A percentile compares a stretch with the other conserved stretches of the same genome.
These are phyloP conservation scores for Xerocomus nothofagi DNA, from an alignment of 1,284 basidiomycete genomes.

Conservation along the genomic window DNA sequence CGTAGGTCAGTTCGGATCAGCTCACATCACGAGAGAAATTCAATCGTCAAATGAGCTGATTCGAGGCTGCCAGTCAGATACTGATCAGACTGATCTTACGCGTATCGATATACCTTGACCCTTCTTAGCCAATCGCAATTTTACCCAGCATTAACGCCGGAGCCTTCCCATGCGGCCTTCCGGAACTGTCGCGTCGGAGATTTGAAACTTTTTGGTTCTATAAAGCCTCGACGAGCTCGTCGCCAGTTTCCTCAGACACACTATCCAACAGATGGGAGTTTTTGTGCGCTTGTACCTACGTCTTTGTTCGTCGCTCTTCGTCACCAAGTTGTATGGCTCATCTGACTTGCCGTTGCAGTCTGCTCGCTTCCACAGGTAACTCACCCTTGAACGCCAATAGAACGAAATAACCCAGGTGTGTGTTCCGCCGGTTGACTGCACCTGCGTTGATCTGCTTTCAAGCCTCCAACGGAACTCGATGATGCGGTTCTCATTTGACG, in stretches of 20 bases:
- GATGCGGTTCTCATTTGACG: constrained; percentile 25
- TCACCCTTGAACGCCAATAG: constrained; percentile 29
- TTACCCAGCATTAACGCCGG: constrained; percentile 10
- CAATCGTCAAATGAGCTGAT: too few relatives aligned
- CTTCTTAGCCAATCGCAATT: constrained; percentile 27
- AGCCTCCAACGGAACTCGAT: constrained; percentile 14
- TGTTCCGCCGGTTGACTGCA: background rate
- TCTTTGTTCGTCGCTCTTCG: constrained; percentile 24
- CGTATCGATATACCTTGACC: constrained; percentile 10
- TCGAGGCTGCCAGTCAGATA: too few relatives aligned
- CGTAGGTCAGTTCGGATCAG: too few relatives aligned
- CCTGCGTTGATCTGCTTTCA: constrained; percentile 14
- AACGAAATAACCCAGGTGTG: constrained; percentile 21
- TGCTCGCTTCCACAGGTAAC: constrained; percentile 33
- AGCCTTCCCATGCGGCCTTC: constrained; percentile 16
- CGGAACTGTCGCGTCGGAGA: constrained; percentile 31
- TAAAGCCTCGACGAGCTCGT: constrained; percentile 18
- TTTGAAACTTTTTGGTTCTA: constrained; percentile 23
- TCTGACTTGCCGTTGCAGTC: constrained; percentile 20
- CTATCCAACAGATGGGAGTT: constrained; percentile 38
- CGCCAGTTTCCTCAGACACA: constrained; percentile 16
- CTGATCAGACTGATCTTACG: constrained; percentile 12
- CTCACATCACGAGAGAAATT: too few relatives aligned
- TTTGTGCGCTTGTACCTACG: constrained; percentile 33
- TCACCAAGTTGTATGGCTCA: background rate